Percentiles rank a stretch among this genome's conserved stretches.
Conservation (phyloP, 495 filamentous ascomycete genomes). For the Lasiosphaeris hirsuta region DNA sequence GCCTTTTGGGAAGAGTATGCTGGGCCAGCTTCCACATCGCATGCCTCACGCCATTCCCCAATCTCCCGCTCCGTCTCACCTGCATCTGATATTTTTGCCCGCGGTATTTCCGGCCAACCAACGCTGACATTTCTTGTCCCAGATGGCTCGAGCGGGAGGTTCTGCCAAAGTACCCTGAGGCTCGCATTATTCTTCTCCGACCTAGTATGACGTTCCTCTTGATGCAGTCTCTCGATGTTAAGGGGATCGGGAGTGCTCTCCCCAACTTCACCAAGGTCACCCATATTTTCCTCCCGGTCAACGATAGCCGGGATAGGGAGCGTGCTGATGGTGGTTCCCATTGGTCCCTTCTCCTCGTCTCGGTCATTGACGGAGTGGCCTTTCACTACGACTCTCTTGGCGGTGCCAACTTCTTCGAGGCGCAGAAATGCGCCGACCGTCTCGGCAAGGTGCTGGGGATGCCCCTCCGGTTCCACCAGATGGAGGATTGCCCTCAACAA, state of each 20-base stretch:
- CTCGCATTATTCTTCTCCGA: slow-evolving; percentile 85
- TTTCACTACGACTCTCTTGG: slow-evolving; percentile 96
- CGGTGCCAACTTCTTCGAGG: slow-evolving; percentile 71
- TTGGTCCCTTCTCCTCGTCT: slow-evolving; percentile 92
- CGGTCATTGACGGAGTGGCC: slow-evolving; percentile 79
- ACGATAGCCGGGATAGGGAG: slow-evolving; percentile 74
- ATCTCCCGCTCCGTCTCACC: not conserved
- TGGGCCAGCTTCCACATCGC: not conserved
- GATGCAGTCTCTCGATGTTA: slow-evolving; percentile 74
- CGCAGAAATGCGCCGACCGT: slow-evolving; percentile 59
- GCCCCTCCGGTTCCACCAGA: slow-evolving; percentile 64
- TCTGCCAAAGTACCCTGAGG: slow-evolving; percentile 67
- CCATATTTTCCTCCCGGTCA: slow-evolving; percentile 96
- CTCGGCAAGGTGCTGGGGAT: slow-evolving; percentile 66
- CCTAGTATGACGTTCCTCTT: slow-evolving; percentile 94
- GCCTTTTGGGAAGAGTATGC: slow-evolving; percentile 97
- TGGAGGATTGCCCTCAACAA: slow-evolving; percentile 86
- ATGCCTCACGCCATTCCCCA: not conserved
- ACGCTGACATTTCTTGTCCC: not conserved
- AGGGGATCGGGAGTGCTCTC: slow-evolving; percentile 67
- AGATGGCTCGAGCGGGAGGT: slow-evolving; percentile 90
- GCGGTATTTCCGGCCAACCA: too few relatives aligned
- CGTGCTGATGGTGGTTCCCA: slow-evolving; percentile 86
- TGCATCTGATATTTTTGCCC: not conserved
- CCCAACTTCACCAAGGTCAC: slow-evolving; percentile 77